A percentile compares a stretch with the other conserved stretches of the same genome.
These are phyloP conservation scores for Diaporthe capsici DNA, from an alignment of 2,329 filamentous ascomycete species.

Conservation along the genomic window DNA sequence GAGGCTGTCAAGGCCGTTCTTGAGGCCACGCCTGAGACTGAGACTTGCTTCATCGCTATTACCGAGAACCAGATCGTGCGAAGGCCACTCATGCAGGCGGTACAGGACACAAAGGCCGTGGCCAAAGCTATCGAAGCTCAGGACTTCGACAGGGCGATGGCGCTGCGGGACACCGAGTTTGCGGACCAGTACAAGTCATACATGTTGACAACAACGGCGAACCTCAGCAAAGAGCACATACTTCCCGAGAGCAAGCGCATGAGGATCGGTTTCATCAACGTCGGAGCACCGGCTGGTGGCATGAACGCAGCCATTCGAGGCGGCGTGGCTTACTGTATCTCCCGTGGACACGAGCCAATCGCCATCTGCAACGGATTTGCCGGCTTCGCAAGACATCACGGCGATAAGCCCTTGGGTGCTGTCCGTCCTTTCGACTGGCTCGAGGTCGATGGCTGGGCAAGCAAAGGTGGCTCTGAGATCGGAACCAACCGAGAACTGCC, in stretches of 20 bases:
- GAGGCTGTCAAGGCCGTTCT: slow-evolving; percentile 94
- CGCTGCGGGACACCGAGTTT: slow-evolving; percentile 91
- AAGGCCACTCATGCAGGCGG: slow-evolving; percentile 90
- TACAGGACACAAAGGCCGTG: slow-evolving; percentile 87
- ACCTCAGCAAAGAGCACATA: slow-evolving; percentile 75
- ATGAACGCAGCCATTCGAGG: slow-evolving; percentile 98
- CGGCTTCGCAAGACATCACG: slow-evolving; percentile 91
- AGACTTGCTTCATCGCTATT: slow-evolving; percentile 95
- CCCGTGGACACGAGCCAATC: slow-evolving; percentile 91
- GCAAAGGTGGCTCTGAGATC: slow-evolving; percentile 96
- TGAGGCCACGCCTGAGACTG: slow-evolving; percentile 88
- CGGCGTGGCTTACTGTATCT: slow-evolving; percentile 92
- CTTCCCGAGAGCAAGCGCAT: slow-evolving; percentile 85
- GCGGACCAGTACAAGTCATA: slow-evolving; percentile 93
- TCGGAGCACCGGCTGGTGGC: slow-evolving; percentile 94
- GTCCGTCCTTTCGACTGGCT: slow-evolving; percentile 93
- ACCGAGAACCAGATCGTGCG: slow-evolving; percentile 98
- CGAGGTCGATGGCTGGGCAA: slow-evolving; percentile 95
- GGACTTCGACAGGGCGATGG: slow-evolving; percentile 91
- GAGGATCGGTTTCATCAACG: slow-evolving; percentile 95
- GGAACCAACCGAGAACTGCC: slow-evolving; percentile 97
- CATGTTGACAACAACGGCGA: slow-evolving; percentile 88
- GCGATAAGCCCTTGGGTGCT: slow-evolving; percentile 83
- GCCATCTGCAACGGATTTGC: slow-evolving; percentile 98
- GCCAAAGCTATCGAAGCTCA: slow-evolving; percentile 85